Evolutionary conservation across 208 protist species (phyloP).

Genomic region (Acanthamoeba castellanii): DNA sequence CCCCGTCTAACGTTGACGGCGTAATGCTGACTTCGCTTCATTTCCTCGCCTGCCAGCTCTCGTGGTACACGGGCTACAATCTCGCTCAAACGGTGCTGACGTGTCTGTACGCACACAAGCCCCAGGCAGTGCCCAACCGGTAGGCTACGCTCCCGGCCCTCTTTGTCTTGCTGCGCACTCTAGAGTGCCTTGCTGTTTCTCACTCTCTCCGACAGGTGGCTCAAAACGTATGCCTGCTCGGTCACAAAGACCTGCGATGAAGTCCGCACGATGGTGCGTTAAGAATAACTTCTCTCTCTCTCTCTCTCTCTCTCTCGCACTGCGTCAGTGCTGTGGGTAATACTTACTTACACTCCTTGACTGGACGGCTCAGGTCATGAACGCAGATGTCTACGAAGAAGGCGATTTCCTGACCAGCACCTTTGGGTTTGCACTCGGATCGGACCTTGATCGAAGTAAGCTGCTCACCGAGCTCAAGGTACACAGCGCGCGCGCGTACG

Average conservation of each 20-base stretch:
- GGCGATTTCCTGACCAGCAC: slow-evolving; percentile 30
- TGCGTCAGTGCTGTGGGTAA: too few relatives aligned
- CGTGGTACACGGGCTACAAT: slow-evolving; percentile 43
- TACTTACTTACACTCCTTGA: background rate
- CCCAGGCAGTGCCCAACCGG: background rate
- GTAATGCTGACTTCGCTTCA: background rate
- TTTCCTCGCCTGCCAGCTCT: background rate
- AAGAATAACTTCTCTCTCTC: background rate
- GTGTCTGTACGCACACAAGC: slow-evolving; percentile 25
- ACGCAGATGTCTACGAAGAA: slow-evolving; percentile 49
- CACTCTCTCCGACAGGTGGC: background rate
- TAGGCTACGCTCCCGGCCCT: background rate
- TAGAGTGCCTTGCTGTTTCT: too few relatives aligned
- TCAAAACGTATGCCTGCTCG: background rate
- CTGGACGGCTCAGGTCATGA: background rate
- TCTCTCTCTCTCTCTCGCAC: background rate
- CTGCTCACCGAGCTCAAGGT: slow-evolving; percentile 50
- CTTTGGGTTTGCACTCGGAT: slow-evolving; percentile 12
- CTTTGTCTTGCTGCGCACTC: too few relatives aligned
- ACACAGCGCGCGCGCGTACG: background rate
- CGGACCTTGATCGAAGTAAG: slow-evolving; percentile 14
- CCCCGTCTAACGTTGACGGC: background rate
- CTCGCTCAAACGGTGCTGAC: slow-evolving; percentile 46
- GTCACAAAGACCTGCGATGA: slow-evolving; percentile 44
- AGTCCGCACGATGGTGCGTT: slow-evolving; percentile 5